These are phyloP conservation scores for Hanseniaspora occidentalis DNA, from an alignment of 805 yeast genomes.

Conservation along the genomic window DNA sequence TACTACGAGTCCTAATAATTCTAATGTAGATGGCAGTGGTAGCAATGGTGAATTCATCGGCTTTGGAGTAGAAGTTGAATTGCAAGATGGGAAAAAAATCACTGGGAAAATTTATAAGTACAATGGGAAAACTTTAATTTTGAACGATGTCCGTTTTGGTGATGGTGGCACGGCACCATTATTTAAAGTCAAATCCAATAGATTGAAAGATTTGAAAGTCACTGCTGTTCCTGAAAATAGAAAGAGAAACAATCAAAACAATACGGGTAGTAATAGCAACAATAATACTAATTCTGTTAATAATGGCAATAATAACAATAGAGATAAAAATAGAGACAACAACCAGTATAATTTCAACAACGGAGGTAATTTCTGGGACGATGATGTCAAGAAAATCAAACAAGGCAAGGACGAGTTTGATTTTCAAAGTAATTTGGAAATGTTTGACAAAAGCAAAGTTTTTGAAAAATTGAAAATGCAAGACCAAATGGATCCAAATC, in stretches of 20 bases:
- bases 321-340: slow-evolving; percentile 13
- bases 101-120: slow-evolving; percentile 32
- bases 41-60: slow-evolving; percentile 49
- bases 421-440: slow-evolving; percentile 66
- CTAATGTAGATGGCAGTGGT: too few species aligned
- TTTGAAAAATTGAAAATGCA: slow-evolving; percentile 60
- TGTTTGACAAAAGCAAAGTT: slow-evolving; percentile 70
- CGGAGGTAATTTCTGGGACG: slow-evolving; percentile 33
- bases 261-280: slow-evolving; percentile 2
- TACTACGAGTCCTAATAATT: slow-evolving; percentile 28
- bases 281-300: slow-evolving; percentile 8
- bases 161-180: slow-evolving; percentile 22
- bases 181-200: slow-evolving; percentile 23
- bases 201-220: slow-evolving; percentile 24
- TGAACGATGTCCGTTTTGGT: slow-evolving; percentile 27
- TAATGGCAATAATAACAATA: slow-evolving; percentile 4
- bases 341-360: slow-evolving; percentile 18
- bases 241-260: slow-evolving; percentile 4
- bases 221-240: slow-evolving; percentile 14
- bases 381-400: slow-evolving; percentile 36
- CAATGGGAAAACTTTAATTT: slow-evolving; percentile 26
- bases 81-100: slow-evolving; percentile 30
- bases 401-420: slow-evolving; percentile 54
- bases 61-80: slow-evolving; percentile 31
- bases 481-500: slow-evolving; percentile 47